Conservation (phyloP, 176 grass and related monocot genomes). For the maize (Zea mays) region DNA sequence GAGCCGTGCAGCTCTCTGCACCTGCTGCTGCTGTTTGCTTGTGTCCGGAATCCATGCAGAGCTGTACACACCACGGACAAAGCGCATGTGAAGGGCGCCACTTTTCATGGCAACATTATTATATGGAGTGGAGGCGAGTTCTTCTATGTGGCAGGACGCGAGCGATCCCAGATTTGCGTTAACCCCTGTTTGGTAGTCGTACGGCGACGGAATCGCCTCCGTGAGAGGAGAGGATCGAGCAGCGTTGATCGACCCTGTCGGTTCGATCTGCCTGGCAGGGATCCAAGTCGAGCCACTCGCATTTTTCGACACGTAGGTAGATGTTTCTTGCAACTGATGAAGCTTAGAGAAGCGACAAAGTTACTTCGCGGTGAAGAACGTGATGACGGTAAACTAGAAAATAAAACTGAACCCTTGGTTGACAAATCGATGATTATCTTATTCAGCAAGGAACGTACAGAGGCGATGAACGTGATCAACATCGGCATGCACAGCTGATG, state of each 20-base stretch:
- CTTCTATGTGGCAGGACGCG: neutral
- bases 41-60: conserved; percentile 43
- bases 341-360: neutral
- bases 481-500: neutral
- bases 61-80: conserved; percentile 42
- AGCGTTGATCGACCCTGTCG: neutral
- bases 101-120: conserved; percentile 34
- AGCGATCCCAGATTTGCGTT: conserved; percentile 22
- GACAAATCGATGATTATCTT: neutral
- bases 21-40: conserved; percentile 30
- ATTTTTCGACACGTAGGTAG: neutral
- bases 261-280: no score
- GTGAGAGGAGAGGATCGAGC: no score
- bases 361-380: neutral
- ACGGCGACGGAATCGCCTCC: neutral
- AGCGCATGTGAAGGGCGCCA: conserved; percentile 38
- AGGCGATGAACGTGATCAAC: conserved; percentile 23
- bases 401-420: neutral
- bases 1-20: no score
- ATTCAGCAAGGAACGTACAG: neutral
- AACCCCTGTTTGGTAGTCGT: neutral
- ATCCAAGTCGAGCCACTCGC: neutral
- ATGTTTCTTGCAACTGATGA: neutral
- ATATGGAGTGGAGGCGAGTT: neutral
- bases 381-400: neutral